Evolutionary conservation across 345 rosid genomes (phyloP).

Genomic region (Salix viminalis): DNA sequence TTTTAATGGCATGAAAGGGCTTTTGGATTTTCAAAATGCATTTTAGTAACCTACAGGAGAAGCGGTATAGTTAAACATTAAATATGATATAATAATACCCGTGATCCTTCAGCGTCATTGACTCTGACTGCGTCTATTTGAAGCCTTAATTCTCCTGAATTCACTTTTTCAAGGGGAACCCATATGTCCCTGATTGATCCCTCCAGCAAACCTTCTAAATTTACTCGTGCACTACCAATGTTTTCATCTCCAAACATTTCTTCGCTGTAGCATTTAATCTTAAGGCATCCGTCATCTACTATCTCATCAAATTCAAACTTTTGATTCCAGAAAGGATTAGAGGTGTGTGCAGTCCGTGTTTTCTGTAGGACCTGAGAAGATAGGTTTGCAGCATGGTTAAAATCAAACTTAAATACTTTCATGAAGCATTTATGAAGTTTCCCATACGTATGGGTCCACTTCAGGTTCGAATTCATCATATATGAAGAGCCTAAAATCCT

Average conservation of each 20-base stretch:
- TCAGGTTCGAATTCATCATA: neutral
- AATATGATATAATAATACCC: slow-evolving; percentile 34
- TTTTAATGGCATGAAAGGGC: neutral
- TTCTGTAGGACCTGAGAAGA: slow-evolving; percentile 52
- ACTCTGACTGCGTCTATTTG: slow-evolving; percentile 64
- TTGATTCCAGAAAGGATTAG: slow-evolving; percentile 60
- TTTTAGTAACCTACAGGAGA: neutral
- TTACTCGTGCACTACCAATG: slow-evolving; percentile 81
- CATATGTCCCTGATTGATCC: slow-evolving; percentile 69
- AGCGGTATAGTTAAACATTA: neutral
- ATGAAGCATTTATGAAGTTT: neutral
- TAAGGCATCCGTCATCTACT: slow-evolving; percentile 71
- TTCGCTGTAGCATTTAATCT: slow-evolving; percentile 66
- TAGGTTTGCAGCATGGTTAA: slow-evolving; percentile 1
- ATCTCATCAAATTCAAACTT: slow-evolving; percentile 87
- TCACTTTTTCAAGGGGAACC: slow-evolving; percentile 90
- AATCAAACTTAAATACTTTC: neutral
- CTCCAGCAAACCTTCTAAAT: slow-evolving; percentile 74
- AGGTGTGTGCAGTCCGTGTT: slow-evolving; percentile 55
- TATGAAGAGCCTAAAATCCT: slow-evolving; percentile 5
- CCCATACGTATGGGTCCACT: neutral
- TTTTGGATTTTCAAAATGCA: neutral
- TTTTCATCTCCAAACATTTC: slow-evolving; percentile 75
- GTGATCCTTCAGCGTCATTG: slow-evolving; percentile 55
- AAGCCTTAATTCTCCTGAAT: slow-evolving; percentile 81